Base-by-base conservation (phyloP, 139 green algal species). In the Ettlia oleoabundans region DNA sequence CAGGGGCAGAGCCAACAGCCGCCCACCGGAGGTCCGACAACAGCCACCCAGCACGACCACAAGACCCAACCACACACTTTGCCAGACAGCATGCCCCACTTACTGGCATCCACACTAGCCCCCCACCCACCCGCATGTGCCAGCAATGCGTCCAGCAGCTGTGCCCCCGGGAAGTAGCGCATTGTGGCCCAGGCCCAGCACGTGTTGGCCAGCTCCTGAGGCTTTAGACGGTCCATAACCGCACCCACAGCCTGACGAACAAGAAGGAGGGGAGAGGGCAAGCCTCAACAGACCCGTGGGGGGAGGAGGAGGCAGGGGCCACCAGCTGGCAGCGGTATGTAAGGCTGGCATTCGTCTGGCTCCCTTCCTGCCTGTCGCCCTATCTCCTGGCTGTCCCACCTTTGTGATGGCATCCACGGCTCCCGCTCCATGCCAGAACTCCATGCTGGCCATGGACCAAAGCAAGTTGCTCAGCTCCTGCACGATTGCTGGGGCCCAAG, bases 401-500 rank as follows among this genome's bases (percentile, higher is more conserved):
- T 37, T 9, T 0, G 53, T 26, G 22, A 81, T 55, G 10, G 26
- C 18, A 5, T 70, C 75, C 38, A 81, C 40, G 5, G 41, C 65
- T 21, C 65, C 9, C 21, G n/a, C 10, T 26, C 87, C 85, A 2
- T 83, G 74, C 18, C 88, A 77, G 70, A 84, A 74, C 1, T 52
- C 52, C 82, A 91, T 78, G 30, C 58, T 78, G 10, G 86, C 86
- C 37, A 84, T 79, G 13, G 84, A 52, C 86, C 82, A 91, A 35
- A 91, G 62, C 40, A 82, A 40, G 80, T 90, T 91, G 68, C 64
- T 87, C 68, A 93, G 81, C 79, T 92, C 88, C 51, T 87, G 47
- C 47, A n/a, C n/a, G n/a, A n/a, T n/a, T n/a, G n/a, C n/a, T n/a
- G n/a, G n/a, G n/a, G n/a, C n/a, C n/a, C n/a, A n/a, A n/a, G n/a